Evolutionary conservation across 1,139 yeast species (phyloP).

Genomic region (Yamadazyma friedrichii): DNA sequence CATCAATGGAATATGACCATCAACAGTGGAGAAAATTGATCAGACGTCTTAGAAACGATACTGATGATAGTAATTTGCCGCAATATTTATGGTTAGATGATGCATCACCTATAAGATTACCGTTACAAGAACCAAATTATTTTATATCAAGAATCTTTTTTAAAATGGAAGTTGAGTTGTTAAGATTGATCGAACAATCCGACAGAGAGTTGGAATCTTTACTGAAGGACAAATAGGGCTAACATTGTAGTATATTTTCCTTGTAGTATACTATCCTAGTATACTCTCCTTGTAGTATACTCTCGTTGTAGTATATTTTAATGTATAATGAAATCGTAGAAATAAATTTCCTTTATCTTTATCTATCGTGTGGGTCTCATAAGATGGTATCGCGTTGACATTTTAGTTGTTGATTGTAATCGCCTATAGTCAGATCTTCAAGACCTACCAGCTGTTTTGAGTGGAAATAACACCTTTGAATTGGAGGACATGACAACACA

Average conservation of each 20-base stretch:
- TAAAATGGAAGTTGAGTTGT: slow-evolving; percentile 22
- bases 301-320: no score
- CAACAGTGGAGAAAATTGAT: slow-evolving; percentile 33
- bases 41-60: slow-evolving; percentile 9
- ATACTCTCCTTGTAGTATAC: no score
- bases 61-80: background rate
- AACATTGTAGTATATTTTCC: no score
- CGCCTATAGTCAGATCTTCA: background rate
- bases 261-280: no score
- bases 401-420: no score
- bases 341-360: no score
- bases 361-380: no score
- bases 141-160: slow-evolving; percentile 47
- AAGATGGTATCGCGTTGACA: no score
- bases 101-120: slow-evolving; percentile 63
- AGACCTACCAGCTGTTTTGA: slow-evolving; percentile 4
- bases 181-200: slow-evolving; percentile 17
- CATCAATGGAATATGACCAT: slow-evolving; percentile 29
- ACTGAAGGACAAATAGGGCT: no score
- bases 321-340: no score
- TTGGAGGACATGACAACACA: slow-evolving; percentile 19
- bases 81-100: slow-evolving; percentile 53
- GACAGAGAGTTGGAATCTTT: slow-evolving; percentile 13
- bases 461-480: slow-evolving; percentile 8
- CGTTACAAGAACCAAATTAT: slow-evolving; percentile 65